phyloP scores from a whole-genome alignment of 306 rosid genomes.

The Abrus pulchellus region DNA sequence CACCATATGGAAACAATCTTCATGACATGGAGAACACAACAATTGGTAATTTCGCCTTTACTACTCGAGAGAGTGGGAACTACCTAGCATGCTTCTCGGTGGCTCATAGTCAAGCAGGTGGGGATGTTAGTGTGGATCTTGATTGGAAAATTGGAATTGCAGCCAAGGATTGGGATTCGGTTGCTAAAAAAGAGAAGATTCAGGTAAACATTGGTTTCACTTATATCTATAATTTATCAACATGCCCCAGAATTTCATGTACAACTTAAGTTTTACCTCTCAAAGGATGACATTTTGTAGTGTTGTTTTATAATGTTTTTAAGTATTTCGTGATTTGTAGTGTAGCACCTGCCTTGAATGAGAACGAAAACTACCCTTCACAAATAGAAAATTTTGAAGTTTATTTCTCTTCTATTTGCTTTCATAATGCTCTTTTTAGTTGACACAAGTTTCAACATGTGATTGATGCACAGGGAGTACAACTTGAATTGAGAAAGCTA shows the following conservation, averaged over 20 bases:
- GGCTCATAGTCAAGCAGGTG: slow-evolving; percentile 44
- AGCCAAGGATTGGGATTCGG: slow-evolving; percentile 94
- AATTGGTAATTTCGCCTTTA: slow-evolving; percentile 80
- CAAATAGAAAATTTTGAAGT: neutral
- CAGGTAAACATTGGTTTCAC: slow-evolving; percentile 61
- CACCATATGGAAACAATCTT: slow-evolving; percentile 82
- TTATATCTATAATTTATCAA: slow-evolving; percentile 1
- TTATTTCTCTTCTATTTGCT: slow-evolving; percentile 1
- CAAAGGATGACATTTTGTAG: slow-evolving; percentile 11
- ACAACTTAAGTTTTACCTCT: slow-evolving; percentile 2
- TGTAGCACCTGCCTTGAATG: neutral
- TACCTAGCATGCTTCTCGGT: slow-evolving; percentile 87
- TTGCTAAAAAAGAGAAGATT: slow-evolving; percentile 91
- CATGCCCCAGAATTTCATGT: slow-evolving; percentile 5
- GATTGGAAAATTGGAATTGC: slow-evolving; percentile 96
- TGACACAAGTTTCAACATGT: slow-evolving; percentile 20
- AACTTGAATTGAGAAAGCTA: slow-evolving; percentile 87
- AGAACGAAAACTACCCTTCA: no score
- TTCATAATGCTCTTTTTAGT: neutral
- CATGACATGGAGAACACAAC: slow-evolving; percentile 65
- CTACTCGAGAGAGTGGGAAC: slow-evolving; percentile 82
- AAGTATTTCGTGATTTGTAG: slow-evolving; percentile 11
- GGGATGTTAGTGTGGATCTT: slow-evolving; percentile 63
- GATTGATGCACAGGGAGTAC: slow-evolving; percentile 70
- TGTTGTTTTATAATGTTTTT: neutral